Evolutionary conservation across 768 basidiomycete genomes (phyloP).

Genomic region (Floccularia luteovirens): DNA sequence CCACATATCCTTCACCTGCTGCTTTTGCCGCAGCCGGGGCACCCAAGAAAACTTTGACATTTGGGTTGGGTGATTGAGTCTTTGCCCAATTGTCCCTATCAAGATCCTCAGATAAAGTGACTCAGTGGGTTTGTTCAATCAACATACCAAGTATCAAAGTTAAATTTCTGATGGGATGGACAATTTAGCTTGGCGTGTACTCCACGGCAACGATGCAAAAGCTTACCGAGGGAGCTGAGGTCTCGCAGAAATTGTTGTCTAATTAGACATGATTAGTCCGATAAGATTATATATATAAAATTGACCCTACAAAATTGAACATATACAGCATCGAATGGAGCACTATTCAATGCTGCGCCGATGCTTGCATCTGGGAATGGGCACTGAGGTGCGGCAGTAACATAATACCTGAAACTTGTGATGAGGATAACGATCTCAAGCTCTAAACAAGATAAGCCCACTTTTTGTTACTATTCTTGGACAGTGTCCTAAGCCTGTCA

Average conservation of each 20-base stretch:
- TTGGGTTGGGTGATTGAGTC: conserved; percentile 43
- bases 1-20: conserved; percentile 47
- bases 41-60: conserved; percentile 56
- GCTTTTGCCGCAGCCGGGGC: conserved; percentile 45
- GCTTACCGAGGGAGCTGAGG: conserved; percentile 24
- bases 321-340: conserved; percentile 62
- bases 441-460: conserved; percentile 12
- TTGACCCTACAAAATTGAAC: conserved; percentile 53
- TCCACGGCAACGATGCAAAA: conserved; percentile 8
- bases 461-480: conserved; percentile 42
- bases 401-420: conserved; percentile 40
- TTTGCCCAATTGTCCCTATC: conserved; percentile 55
- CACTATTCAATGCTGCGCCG: conserved; percentile 50
- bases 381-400: conserved; percentile 58
- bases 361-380: conserved; percentile 64
- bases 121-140: not conserved
- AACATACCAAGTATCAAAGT: conserved; percentile 38
- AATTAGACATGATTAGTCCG: not conserved
- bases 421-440: not conserved
- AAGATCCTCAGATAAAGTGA: not conserved
- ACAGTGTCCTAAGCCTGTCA: conserved; percentile 39
- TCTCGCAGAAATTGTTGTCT: conserved; percentile 56
- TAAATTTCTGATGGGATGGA: conserved; percentile 29
- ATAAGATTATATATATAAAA: not conserved
- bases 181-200: not conserved